A percentile compares a stretch with the other conserved stretches of the same genome.
phyloP scores from a whole-genome alignment of 305 asterid species.

The Coffea humblotiana region DNA sequence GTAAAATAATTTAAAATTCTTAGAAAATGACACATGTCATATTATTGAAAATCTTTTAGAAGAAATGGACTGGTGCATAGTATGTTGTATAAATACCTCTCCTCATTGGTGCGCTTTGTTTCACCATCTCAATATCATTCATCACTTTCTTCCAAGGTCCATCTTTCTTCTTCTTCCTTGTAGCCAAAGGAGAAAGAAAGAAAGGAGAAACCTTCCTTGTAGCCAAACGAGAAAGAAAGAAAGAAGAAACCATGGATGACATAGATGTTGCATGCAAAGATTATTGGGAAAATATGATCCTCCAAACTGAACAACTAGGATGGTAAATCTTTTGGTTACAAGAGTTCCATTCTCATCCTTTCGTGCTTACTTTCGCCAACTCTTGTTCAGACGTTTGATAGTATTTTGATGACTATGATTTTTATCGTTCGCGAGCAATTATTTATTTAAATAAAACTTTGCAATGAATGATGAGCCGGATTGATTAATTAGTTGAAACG shows the following conservation, averaged over 20 bases:
- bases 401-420: no score
- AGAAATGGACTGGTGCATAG: no score
- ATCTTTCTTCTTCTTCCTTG: neutral
- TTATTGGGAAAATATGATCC: constrained; percentile 65
- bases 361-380: neutral
- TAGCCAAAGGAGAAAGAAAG: no score
- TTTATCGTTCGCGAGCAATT: no score
- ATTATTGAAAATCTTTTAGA: neutral
- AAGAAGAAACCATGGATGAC: constrained; percentile 42
- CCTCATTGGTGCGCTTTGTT: neutral
- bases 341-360: neutral
- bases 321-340: constrained; percentile 32
- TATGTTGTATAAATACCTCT: neutral
- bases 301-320: constrained; percentile 56
- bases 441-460: neutral
- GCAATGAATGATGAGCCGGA: neutral
- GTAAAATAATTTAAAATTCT: no score
- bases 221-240: no score
- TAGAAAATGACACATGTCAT: no score
- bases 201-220: neutral
- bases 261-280: constrained; percentile 59
- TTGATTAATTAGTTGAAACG: neutral
- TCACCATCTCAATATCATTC: no score
- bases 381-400: no score
- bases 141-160: no score